These are phyloP conservation scores for Aspergillus texensis DNA, from an alignment of 2,329 filamentous ascomycete species.

Conservation along the genomic window DNA sequence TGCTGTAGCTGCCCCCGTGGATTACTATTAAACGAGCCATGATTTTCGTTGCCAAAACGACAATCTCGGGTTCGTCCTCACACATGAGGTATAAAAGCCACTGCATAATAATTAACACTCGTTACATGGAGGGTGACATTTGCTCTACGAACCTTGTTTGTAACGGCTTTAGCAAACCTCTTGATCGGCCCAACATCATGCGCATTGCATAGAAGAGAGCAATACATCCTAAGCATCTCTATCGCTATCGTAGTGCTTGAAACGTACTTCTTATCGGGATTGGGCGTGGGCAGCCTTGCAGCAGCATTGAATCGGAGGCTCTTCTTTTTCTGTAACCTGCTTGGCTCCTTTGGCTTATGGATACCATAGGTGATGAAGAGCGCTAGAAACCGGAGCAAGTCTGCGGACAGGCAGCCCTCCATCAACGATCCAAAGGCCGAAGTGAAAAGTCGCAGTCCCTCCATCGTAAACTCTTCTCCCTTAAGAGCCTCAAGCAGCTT, in stretches of 20 bases:
- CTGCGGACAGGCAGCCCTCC: conserved; percentile 77
- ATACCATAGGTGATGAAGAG: conserved; percentile 93
- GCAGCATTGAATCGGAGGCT: conserved; percentile 41
- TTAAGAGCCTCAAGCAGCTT: conserved; percentile 88
- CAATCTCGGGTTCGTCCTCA: conserved; percentile 80
- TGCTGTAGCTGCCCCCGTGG: conserved; percentile 78
- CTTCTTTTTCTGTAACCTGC: conserved; percentile 50
- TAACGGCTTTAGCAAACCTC: conserved; percentile 91
- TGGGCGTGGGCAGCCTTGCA: conserved; percentile 30
- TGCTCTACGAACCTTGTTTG: conserved; percentile 72
- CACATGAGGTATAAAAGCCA: conserved; percentile 91
- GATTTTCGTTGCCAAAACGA: conserved; percentile 79
- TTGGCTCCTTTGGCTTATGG: conserved; percentile 60
- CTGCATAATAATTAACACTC: conserved; percentile 45
- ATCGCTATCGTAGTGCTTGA: conserved; percentile 72
- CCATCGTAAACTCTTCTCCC: conserved; percentile 72
- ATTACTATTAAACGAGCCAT: conserved; percentile 80
- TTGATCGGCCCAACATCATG: conserved; percentile 69
- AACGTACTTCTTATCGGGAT: conserved; percentile 43
- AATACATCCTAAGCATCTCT: conserved; percentile 75
- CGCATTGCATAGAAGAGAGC: conserved; percentile 74
- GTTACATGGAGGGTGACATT: neutral
- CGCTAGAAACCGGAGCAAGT: conserved; percentile 82
- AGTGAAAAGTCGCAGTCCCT: conserved; percentile 76
- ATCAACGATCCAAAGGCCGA: conserved; percentile 78